Base-by-base conservation (phyloP, 768 basidiomycete species). In the Calvatia gigantea region DNA sequence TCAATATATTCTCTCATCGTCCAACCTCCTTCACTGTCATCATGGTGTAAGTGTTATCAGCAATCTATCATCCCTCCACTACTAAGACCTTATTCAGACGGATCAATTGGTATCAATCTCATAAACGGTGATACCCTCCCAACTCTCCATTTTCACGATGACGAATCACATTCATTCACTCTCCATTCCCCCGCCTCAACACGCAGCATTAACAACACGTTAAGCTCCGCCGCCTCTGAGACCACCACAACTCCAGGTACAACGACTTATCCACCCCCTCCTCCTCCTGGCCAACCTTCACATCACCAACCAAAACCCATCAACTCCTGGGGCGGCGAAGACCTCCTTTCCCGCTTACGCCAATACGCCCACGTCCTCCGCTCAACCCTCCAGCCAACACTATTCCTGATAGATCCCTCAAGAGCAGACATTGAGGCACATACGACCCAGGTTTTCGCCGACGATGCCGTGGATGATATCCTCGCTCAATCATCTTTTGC, bases 101-200 rank as follows among this genome's bases (percentile, higher is more conserved):
- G 94, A 4, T 89, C 89, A 17, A 81, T 95, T 58, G 90, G 86
- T 35, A 83, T 98, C 58, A 96, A 96, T 68, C 85, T 93, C 55
- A 90, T 87, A 60, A 90, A 85, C 61, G 88, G 89, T 28, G 83
- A 87, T 47, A 91, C 94, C 1, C 78, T 97, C 0, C 92, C 94
- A 0, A 92, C 90, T 0, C 80, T 99, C 2, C 85, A 94, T 70
- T 98, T 98, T 70, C 97, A 98, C 69, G 97, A 98, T 66, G 95
- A 98, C 62, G 95, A 98, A 69, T 95, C 94, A 0, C 82, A 82
- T 29, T 94, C 94, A 3, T 84, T 85, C 66, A 81, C 81, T 2
- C 69, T 83, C 73, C 82, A 65, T 60, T 84, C 56, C 63, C 78
- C 64, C 64, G 74, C 28, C 59, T 69, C 62, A 60, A 61, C 50